Conservation (phyloP, 2,329 filamentous ascomycete genomes). For the Penicillium rolfsii region DNA sequence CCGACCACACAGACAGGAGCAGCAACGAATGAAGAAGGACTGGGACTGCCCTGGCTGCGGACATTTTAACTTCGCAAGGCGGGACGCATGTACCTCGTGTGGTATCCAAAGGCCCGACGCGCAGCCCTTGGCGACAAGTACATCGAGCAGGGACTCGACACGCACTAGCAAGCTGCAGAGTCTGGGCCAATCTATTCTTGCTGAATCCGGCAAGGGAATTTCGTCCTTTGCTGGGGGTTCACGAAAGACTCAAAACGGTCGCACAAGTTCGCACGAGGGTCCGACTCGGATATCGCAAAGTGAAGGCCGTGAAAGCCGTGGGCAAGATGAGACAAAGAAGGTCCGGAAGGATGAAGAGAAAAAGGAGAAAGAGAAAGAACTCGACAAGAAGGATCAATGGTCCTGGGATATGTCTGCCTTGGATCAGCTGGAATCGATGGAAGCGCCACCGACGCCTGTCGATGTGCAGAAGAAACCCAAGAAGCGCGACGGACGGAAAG, state of each 20-base stretch:
- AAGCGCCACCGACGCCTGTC: constrained; percentile 12
- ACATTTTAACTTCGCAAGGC: constrained; percentile 26
- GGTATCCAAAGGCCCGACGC: constrained; percentile 28
- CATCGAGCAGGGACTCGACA: not conserved
- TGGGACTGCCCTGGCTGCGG: constrained; percentile 37
- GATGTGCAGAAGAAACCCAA: constrained; percentile 26
- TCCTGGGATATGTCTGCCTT: constrained; percentile 38
- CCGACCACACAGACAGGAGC: not conserved
- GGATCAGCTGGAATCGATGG: constrained; percentile 25
- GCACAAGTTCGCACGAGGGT: not conserved
- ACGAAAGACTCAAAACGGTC: not conserved
- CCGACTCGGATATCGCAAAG: not conserved
- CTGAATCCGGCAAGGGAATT: constrained; percentile 21
- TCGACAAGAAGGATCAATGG: constrained; percentile 28
- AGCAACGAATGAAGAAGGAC: constrained; percentile 17
- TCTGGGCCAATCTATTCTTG: constrained; percentile 24
- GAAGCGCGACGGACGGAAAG: constrained; percentile 29
- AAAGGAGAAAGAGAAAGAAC: constrained; percentile 5
- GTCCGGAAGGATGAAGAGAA: constrained; percentile 9
- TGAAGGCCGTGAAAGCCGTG: not conserved
- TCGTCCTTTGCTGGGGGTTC: not conserved
- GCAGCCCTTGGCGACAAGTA: not conserved
- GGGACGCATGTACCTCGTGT: constrained; percentile 35
- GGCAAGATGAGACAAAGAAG: constrained; percentile 4
- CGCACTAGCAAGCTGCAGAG: constrained; percentile 28